Conservation (phyloP, 2,329 filamentous ascomycete genomes). For the Seiridium cupressi region DNA sequence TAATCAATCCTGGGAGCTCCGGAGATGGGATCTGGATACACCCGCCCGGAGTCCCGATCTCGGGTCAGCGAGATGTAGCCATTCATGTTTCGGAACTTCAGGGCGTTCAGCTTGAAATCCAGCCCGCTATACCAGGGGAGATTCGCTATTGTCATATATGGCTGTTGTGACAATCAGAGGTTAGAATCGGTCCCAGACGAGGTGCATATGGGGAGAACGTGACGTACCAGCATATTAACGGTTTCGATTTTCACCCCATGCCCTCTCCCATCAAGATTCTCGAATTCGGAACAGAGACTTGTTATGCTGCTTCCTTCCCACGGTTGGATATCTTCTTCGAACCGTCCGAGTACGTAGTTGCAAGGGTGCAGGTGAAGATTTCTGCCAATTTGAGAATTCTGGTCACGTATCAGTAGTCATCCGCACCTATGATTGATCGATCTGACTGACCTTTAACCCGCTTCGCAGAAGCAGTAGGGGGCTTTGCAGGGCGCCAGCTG, state of each 20-base stretch:
- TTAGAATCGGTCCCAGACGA: slow-evolving; percentile 4
- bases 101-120: slow-evolving; percentile 68
- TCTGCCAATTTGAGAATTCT: slow-evolving; percentile 77
- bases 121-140: slow-evolving; percentile 68
- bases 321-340: slow-evolving; percentile 66
- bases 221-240: slow-evolving; percentile 62
- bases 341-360: slow-evolving; percentile 57
- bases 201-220: not conserved
- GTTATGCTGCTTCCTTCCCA: slow-evolving; percentile 83
- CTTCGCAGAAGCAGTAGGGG: slow-evolving; percentile 76
- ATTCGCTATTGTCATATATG: slow-evolving; percentile 60
- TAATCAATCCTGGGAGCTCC: slow-evolving; percentile 70
- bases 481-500: slow-evolving; percentile 72
- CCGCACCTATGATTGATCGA: not conserved
- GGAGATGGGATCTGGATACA: slow-evolving; percentile 69
- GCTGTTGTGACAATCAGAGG: slow-evolving; percentile 37
- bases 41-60: slow-evolving; percentile 72
- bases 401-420: slow-evolving; percentile 18
- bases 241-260: slow-evolving; percentile 83
- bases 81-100: slow-evolving; percentile 67
- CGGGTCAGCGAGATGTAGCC: slow-evolving; percentile 72
- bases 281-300: slow-evolving; percentile 71
- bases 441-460: slow-evolving; percentile 60
- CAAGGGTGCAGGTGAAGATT: slow-evolving; percentile 83
- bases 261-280: slow-evolving; percentile 76